These are phyloP conservation scores for Globisporangium rhizosaccharum DNA, from an alignment of 352 stramenopile genomes.

Conservation along the genomic window DNA sequence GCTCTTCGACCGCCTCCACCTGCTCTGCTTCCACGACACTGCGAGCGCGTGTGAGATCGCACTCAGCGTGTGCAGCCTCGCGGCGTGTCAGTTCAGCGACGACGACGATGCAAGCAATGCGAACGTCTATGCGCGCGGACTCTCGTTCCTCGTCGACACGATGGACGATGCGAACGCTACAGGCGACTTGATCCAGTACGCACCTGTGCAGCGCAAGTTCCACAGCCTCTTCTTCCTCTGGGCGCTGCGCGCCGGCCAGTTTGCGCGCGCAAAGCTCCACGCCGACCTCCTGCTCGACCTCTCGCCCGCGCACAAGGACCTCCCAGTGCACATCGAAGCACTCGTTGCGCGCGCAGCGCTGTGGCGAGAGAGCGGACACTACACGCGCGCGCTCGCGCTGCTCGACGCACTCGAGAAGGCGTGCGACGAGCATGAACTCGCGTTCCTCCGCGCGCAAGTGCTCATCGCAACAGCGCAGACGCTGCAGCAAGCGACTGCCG, in stretches of 20 bases:
- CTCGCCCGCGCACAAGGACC: slow-evolving; percentile 41
- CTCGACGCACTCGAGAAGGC: slow-evolving; percentile 35
- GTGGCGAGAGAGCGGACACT: slow-evolving; percentile 29
- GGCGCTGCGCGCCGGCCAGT: slow-evolving; percentile 45
- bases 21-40: slow-evolving; percentile 47
- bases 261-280: slow-evolving; percentile 32
- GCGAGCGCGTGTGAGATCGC: slow-evolving; percentile 46
- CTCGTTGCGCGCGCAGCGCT: slow-evolving; percentile 28
- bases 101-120: not conserved
- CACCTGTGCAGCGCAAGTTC: slow-evolving; percentile 36
- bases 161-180: slow-evolving; percentile 3
- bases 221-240: slow-evolving; percentile 50
- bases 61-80: slow-evolving; percentile 44
- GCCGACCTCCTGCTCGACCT: slow-evolving; percentile 33
- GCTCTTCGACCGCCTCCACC: slow-evolving; percentile 44
- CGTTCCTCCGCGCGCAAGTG: slow-evolving; percentile 43
- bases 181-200: slow-evolving; percentile 27
- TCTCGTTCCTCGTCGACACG: slow-evolving; percentile 31
- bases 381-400: slow-evolving; percentile 26
- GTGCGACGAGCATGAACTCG: slow-evolving; percentile 34
- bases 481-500: slow-evolving; percentile 23
- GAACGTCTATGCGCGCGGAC: slow-evolving; percentile 24
- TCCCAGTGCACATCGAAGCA: slow-evolving; percentile 39
- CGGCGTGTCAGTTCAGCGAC: slow-evolving; percentile 13
- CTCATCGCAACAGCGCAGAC: slow-evolving; percentile 41